Evolutionary conservation across 2,329 filamentous ascomycete genomes (phyloP), one percentile per base, ranked within the genome.

Genomic region (Fusarium sp.): DNA sequence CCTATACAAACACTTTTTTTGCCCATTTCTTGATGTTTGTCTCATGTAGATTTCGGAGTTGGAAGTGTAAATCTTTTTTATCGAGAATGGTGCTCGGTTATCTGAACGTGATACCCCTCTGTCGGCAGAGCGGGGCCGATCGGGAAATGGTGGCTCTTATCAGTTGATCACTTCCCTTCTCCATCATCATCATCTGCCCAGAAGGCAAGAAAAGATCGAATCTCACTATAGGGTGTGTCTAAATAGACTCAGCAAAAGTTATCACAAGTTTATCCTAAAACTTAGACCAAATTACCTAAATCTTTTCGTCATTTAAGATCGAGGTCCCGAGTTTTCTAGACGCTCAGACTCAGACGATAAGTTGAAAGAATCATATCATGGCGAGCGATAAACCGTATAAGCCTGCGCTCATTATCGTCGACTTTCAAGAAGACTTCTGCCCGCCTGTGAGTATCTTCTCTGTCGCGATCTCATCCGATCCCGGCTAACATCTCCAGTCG

Each of bases 361-460:
- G 44, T 19, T 18, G 5, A 1, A 37, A 14, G 1, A 7, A 33
- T 11, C 10, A 7, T 15, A 39, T 19, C 10, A 72, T 72, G 70
- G 10, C 65, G 8, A 45, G 31, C 23, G 23, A 33, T 1, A 72
- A 63, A 9, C 21, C 66, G 9, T 87, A 87, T 67, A 83, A 78
- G 55, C 86, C 88, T 7, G 88, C 88, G 5, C 82, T 90, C 29
- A 82, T 97, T 52, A 87, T 97, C 16, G 92, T 97, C 59, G 95
- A 98, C 82, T 87, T 97, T 78, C 96, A 98, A 82, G 92, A 98
- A 81, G 95, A 98, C 84, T 98, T 98, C 81, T 97, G 94, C 81
- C 93, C 93, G 66, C 94, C 95, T 18, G 94, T 96, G 83, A 84
- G 91, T 84, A 49, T 37, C 35, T 19, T 37, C 18, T 11, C 35